Conservation (phyloP, 1,284 basidiomycete genomes). For the Paramarasmius palmivorus region DNA sequence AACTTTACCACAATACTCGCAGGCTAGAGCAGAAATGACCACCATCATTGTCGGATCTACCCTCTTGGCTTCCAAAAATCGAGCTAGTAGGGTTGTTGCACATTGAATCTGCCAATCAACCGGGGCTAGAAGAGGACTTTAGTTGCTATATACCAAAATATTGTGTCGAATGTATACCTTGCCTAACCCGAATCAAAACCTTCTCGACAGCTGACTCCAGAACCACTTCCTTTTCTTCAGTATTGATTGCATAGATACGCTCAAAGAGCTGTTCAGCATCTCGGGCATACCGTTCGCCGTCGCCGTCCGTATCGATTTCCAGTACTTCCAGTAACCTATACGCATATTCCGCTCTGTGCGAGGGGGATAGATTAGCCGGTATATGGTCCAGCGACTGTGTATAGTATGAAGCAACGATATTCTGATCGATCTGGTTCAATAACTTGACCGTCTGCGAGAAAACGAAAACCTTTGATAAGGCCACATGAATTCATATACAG, state of each 20-base stretch:
- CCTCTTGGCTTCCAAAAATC: conserved; percentile 42
- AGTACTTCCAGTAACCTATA: conserved; percentile 57
- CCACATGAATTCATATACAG: neutral
- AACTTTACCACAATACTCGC: conserved; percentile 56
- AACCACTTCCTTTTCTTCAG: conserved; percentile 36
- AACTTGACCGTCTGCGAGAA: conserved; percentile 53
- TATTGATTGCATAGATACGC: conserved; percentile 37
- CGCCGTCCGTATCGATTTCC: conserved; percentile 45
- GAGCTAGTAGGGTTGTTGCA: conserved; percentile 49
- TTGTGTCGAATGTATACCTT: conserved; percentile 35
- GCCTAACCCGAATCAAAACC: conserved; percentile 47
- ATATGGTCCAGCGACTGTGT: conserved; percentile 42
- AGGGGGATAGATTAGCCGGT: conserved; percentile 30
- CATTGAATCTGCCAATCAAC: conserved; percentile 47
- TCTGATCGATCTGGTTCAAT: conserved; percentile 53
- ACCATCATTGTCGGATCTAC: conserved; percentile 63
- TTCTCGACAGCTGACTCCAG: conserved; percentile 57
- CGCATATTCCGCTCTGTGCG: conserved; percentile 38
- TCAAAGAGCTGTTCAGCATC: conserved; percentile 48
- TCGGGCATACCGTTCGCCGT: conserved; percentile 61
- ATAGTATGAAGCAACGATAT: conserved; percentile 59
- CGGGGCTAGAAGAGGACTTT: conserved; percentile 33
- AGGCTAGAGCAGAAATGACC: conserved; percentile 60
- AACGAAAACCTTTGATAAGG: conserved; percentile 1
- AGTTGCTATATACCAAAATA: neutral